Evolutionary conservation across 768 basidiomycete species (phyloP), one percentile per base, ranked within the genome.

Genomic region (Mycena belliarum): DNA sequence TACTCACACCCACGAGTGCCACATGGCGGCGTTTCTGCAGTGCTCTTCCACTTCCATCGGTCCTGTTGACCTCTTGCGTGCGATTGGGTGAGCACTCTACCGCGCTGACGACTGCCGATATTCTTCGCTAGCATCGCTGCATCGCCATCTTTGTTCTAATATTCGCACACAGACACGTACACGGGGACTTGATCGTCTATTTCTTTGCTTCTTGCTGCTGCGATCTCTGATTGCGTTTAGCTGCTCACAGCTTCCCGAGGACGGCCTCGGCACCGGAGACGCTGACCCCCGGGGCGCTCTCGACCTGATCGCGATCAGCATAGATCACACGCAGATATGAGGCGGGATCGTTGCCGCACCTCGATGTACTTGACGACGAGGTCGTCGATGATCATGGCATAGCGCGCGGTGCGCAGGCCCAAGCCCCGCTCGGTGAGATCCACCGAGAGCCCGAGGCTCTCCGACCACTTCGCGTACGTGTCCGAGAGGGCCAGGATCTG

Each of bases 361-460:
- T 72, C 81, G 52, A 91, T 64, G 65, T 87, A 86, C 59, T 81
- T 82, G 65, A 93, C 82, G 59, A 85, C 81, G 51, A 90, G 79
- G 67, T 90, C 79, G 44, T 93, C 87, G 64, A 89, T 64, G 65
- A 90, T 72, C 55, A 90, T 61, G 26, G 84, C 87, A 59, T 83
- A 89, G 46, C 87, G 82, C 24, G 70, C 70, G 32, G 86, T 86
- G 49, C 88, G 85, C 41, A 75, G 64, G 21, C 87, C 87, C 37
- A 89, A 65, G 7, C 83, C 85, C 3, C 57, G 54, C 5, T 57
- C 72, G 23, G 76, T 70, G 23, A 86, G 72, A 67, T 91, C 82
- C 65, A 80, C 35, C 70, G 81, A 64, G 67, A 89, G 71, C 55
- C 87, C 80, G 23, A 89, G 70, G 35, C 73, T 64, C 23, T 69